Base-by-base conservation (phyloP, 805 yeast species). In the Candida nemodendra region DNA sequence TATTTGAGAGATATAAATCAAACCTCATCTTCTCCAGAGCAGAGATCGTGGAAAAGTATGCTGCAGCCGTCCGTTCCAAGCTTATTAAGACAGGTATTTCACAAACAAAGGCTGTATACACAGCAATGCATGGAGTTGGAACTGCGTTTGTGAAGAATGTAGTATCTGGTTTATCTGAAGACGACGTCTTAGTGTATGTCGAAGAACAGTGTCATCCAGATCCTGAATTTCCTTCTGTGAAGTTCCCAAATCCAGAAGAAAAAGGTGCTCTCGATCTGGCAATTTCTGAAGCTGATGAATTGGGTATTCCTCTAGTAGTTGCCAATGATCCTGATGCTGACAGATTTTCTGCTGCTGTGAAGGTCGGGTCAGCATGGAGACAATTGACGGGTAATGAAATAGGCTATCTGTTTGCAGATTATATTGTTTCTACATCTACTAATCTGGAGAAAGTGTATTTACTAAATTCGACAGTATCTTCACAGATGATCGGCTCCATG, bases 271-370 rank as follows among this genome's bases (percentile, higher is more conserved):
- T 93, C 38, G 83, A 79, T 47, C 55, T 82, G 36, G 91, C 95
- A 0, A 80, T 81, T 14, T 35, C 56, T 8, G 57, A 62, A 3
- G 97, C 96, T 0, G 79, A 84, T 27, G 50, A 52, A 5, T 36
- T 46, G 1, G 57, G 62, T 2, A 69, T 69, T 0, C 56, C 64
- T 2, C 57, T 88, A 21, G 91, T 91, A 2, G 52, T 91, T 2
- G 96, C 96, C 1, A 91, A 84, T 59, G 99, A 91, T 56, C 99
- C 99, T 0, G 99, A 91, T 62, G 99, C 98, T 0, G 99, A 91
- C 59, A 69, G 99, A 42, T 91, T 91, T 55, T 81, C 93, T 6
- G 84, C 77, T 8, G 96, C 95, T 0, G 73, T 84, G 14, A 78
- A 75, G 47, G 36, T 30, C n/a, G 50, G 45, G 3, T 69, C 68